Conservation (phyloP, 805 yeast species). For the Scheffersomyces stipitis region DNA sequence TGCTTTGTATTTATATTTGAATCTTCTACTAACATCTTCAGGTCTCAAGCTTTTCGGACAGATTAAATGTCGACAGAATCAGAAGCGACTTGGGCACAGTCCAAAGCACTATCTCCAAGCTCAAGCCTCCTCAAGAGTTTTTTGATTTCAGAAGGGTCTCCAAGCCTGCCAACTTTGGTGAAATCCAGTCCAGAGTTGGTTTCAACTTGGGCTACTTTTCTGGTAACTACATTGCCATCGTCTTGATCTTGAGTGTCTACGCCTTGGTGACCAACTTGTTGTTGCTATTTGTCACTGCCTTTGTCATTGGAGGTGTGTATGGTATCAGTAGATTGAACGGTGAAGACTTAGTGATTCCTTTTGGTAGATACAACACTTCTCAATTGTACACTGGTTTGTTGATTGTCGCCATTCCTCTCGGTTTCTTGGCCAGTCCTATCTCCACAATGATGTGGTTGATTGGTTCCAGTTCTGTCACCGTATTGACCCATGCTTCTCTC, state of each 20-base stretch:
- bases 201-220: constrained; percentile 86
- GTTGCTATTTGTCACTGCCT: constrained; percentile 73
- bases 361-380: constrained; percentile 69
- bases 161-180: constrained; percentile 87
- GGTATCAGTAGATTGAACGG: constrained; percentile 83
- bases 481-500: constrained; percentile 83
- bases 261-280: constrained; percentile 84
- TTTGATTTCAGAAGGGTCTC: constrained; percentile 87
- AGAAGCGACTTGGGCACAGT: constrained; percentile 38
- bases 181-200: constrained; percentile 82
- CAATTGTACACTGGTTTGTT: constrained; percentile 83
- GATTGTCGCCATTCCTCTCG: constrained; percentile 75
- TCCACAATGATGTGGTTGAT: constrained; percentile 89
- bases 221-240: constrained; percentile 78
- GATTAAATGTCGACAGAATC: constrained; percentile 24
- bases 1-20: too few relatives aligned
- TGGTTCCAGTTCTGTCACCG: constrained; percentile 77
- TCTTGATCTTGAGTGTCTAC: constrained; percentile 72
- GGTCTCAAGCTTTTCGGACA: constrained; percentile 15
- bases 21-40: constrained; percentile 12
- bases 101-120: constrained; percentile 63
- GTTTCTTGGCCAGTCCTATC: constrained; percentile 85
- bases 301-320: constrained; percentile 71
- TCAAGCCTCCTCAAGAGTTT: constrained; percentile 91
- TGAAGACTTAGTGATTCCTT: constrained; percentile 73